Conservation (phyloP, 2,329 filamentous ascomycete genomes). For the Didymellaceae sp. region DNA sequence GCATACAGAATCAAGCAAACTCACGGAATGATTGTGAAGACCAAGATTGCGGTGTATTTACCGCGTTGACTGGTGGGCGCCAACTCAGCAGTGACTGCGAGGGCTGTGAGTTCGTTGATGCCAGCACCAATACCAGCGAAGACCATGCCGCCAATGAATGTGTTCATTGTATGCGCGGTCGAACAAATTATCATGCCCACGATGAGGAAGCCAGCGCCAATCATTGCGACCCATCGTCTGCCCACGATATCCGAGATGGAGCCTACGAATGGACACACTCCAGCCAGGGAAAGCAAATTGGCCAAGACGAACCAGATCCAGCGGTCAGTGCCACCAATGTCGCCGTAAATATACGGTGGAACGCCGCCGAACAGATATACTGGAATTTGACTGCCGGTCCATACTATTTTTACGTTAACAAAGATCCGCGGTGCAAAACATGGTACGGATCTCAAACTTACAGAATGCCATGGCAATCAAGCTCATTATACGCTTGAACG, state of each 20-base stretch:
- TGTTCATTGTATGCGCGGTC: conserved; percentile 36
- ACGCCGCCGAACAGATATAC: conserved; percentile 47
- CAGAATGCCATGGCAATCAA: conserved; percentile 52
- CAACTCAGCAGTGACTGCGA: conserved; percentile 71
- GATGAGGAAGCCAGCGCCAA: conserved; percentile 43
- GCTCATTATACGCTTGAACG: conserved; percentile 56
- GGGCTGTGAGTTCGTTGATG: conserved; percentile 70
- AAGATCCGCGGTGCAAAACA: background rate
- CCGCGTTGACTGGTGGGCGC: conserved; percentile 70
- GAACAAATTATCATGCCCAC: conserved; percentile 41
- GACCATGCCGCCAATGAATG: conserved; percentile 43
- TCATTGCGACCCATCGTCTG: conserved; percentile 38
- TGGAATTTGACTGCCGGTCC: conserved; percentile 67
- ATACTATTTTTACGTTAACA: conserved; percentile 45
- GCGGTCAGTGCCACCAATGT: conserved; percentile 65
- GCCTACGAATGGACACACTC: conserved; percentile 68
- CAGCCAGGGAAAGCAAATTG: conserved; percentile 62
- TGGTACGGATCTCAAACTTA: background rate
- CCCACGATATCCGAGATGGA: conserved; percentile 42
- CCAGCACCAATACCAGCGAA: conserved; percentile 70
- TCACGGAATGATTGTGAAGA: conserved; percentile 67
- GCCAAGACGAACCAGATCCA: conserved; percentile 63
- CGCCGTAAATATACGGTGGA: conserved; percentile 60
- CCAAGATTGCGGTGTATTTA: conserved; percentile 65
- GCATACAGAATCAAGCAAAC: no score